phyloP scores from a whole-genome alignment of 306 rosid species.

The Gynostemma pentaphyllum region DNA sequence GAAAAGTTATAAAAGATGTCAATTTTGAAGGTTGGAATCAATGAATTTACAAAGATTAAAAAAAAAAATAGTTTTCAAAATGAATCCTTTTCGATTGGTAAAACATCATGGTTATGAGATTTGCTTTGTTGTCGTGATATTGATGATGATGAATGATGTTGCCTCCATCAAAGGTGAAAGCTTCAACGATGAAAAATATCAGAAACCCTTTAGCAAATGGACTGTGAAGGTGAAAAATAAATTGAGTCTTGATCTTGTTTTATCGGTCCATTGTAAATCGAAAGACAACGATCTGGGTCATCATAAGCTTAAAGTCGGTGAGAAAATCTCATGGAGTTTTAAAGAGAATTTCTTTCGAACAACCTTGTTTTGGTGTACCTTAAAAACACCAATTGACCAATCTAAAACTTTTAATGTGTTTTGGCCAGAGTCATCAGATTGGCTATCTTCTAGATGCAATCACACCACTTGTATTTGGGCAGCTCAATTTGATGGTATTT shows the following conservation, averaged over 20 bases:
- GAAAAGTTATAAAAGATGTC: too few relatives aligned
- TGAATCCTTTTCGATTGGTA: too few relatives aligned
- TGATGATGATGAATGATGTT: not conserved
- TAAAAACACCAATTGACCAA: not conserved
- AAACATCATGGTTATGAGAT: too few relatives aligned
- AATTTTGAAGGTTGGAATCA: too few relatives aligned
- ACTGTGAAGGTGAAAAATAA: not conserved
- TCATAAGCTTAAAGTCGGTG: not conserved
- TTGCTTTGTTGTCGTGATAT: not conserved
- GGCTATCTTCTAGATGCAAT: not conserved
- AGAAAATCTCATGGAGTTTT: not conserved
- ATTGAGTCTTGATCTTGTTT: not conserved
- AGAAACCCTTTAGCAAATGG: not conserved
- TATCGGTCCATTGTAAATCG: not conserved
- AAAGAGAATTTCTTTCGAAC: not conserved
- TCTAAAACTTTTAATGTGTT: not conserved
- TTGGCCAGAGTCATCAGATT: not conserved
- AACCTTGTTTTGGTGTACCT: not conserved
- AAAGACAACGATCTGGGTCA: not conserved
- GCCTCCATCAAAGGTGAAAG: not conserved
- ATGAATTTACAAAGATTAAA: too few relatives aligned
- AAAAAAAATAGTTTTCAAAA: too few relatives aligned
- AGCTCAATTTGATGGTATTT: not conserved
- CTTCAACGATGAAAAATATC: too few relatives aligned
- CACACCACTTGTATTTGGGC: not conserved